Conservation (phyloP, 805 yeast genomes). For the Lipomyces japonicus region DNA sequence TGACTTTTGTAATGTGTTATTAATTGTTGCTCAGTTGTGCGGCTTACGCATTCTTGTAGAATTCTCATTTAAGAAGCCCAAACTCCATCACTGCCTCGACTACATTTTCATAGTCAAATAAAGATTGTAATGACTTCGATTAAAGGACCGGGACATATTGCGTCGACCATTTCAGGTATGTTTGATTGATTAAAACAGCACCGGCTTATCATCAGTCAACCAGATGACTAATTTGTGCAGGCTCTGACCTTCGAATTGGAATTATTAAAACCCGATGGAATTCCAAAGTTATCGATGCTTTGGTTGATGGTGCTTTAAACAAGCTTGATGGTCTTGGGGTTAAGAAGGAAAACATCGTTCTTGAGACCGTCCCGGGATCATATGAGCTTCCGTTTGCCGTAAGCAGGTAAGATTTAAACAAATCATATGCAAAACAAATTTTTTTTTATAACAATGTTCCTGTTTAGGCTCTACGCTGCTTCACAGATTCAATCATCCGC, state of each 20-base stretch:
- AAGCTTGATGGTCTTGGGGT: slow-evolving; percentile 66
- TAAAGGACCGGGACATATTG: not conserved
- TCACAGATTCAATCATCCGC: slow-evolving; percentile 19
- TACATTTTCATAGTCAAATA: too few relatives aligned
- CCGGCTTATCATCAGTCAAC: not conserved
- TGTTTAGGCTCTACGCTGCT: slow-evolving; percentile 30
- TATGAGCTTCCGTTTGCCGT: slow-evolving; percentile 89
- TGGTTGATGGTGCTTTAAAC: slow-evolving; percentile 71
- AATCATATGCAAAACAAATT: not conserved
- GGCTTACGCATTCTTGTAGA: too few relatives aligned
- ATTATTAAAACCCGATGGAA: slow-evolving; percentile 98
- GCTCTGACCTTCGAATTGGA: slow-evolving; percentile 57
- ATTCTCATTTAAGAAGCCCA: too few relatives aligned
- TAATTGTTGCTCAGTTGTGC: too few relatives aligned
- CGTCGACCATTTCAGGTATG: not conserved
- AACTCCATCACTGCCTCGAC: too few relatives aligned
- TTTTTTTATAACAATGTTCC: not conserved
- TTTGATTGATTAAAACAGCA: not conserved
- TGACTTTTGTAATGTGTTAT: too few relatives aligned
- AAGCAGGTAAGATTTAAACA: not conserved
- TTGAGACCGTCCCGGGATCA: slow-evolving; percentile 91
- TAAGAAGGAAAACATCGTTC: slow-evolving; percentile 63
- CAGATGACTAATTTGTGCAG: slow-evolving; percentile 2
- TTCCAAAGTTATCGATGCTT: slow-evolving; percentile 63
- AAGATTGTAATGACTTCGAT: too few relatives aligned